Evolutionary conservation across 352 stramenopile species (phyloP), one percentile per base, ranked within the genome.

Genomic region (Pythium graminicola): DNA sequence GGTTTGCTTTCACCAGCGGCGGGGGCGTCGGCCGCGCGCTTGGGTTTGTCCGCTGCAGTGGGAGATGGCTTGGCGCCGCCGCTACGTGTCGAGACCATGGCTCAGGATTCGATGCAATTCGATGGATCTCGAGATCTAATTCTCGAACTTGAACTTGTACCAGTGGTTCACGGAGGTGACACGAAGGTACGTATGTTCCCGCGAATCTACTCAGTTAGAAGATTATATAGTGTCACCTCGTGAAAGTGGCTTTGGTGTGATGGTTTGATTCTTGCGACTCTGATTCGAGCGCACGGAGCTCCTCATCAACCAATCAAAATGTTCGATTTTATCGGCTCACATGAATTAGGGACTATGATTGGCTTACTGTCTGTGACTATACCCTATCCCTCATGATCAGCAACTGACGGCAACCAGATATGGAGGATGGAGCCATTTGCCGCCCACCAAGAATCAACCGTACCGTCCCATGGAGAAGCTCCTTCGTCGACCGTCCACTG

Each of bases 11-110:
- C 60, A 4, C 47, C 55, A 10, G 50, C 64, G 17, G 51, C 52
- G 2, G 64, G 41, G 20, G 62, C 38, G 3, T 67, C 48, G 9
- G 65, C 60, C 6, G 55, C 36, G 38, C 70, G 61, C 72, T 91
- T 91, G 40, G 17, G 42, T 26, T 49, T 33, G 42, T 35, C 42
- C 17, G n/a, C 42, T 7, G 43, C 31, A 11, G 32, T 23, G 63
- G 66, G 27, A 54, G 60, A 24, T 53, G 64, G 24, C 31, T 52
- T 60, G 26, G 46, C 45, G 17, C 50, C 50, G 29, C 50, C 41
- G 29, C 50, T 64, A 19, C 54, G 61, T 19, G 61, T 64, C 36
- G 61, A 28, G 13, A 64, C 61, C 61, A 64, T 69, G 0, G 9
- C 38, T 14, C 8, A 36, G 47, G 54, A 44, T 62, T 56, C 54